A percentile compares a stretch with the other conserved stretches of the same genome.
Conservation (phyloP, 2,329 filamentous ascomycete species). For the Tolypocladium tropicale region DNA sequence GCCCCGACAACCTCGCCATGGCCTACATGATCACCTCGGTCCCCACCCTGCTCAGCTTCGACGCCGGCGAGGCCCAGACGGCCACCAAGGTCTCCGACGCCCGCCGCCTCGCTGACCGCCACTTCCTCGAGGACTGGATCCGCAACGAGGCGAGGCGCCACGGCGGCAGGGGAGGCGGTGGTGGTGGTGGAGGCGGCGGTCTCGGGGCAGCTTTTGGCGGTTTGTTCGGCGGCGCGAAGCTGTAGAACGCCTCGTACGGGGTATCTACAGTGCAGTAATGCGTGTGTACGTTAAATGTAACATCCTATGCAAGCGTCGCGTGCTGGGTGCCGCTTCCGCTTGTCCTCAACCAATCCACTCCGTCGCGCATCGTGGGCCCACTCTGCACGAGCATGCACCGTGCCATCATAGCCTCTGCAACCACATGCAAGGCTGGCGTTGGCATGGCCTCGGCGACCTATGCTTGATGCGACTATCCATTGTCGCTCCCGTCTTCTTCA, state of each 20-base stretch:
- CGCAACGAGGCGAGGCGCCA: conserved; percentile 36
- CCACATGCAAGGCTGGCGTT: neutral
- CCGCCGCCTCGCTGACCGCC: conserved; percentile 34
- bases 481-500: neutral
- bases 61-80: conserved; percentile 40
- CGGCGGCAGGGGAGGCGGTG: conserved; percentile 33
- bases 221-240: conserved; percentile 26
- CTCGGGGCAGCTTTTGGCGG: conserved; percentile 24
- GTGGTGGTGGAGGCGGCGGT: conserved; percentile 23
- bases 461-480: too few species aligned
- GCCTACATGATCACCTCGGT: conserved; percentile 49
- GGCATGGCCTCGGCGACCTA: too few species aligned
- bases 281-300: too few species aligned
- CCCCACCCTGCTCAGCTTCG: conserved; percentile 48
- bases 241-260: too few species aligned
- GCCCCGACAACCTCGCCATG: conserved; percentile 29
- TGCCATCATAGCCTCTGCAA: neutral
- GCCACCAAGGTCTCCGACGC: conserved; percentile 39
- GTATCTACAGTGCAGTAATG: too few species aligned
- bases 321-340: neutral
- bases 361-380: too few species aligned
- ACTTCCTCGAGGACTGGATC: conserved; percentile 45
- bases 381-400: too few species aligned
- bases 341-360: too few species aligned
- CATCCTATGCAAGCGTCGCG: neutral